A percentile compares a stretch with the other conserved stretches of the same genome.
phyloP scores from a whole-genome alignment of 495 filamentous ascomycete genomes.

The Filosporella fistucella region DNA sequence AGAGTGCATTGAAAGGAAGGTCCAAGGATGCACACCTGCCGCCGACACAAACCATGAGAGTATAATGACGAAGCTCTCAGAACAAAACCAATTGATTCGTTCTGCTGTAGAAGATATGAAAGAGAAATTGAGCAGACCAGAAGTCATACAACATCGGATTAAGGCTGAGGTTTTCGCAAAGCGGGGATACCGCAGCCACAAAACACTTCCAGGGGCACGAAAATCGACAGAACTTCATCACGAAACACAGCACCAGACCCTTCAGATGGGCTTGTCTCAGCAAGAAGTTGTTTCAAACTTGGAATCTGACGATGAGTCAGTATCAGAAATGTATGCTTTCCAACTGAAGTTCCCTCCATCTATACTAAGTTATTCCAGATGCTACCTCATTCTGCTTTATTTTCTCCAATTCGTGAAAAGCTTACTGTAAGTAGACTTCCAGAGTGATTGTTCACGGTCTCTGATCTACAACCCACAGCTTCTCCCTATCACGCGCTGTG shows the following conservation, averaged over 20 bases:
- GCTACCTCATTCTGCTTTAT: conserved; percentile 5
- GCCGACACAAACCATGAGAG: neutral
- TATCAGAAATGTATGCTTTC: neutral
- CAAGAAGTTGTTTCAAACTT: neutral
- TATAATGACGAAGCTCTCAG: neutral
- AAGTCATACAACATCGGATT: neutral
- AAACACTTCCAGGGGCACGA: no score
- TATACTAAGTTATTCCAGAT: neutral
- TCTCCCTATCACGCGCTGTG: conserved; percentile 1
- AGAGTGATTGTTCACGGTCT: neutral
- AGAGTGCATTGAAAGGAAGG: neutral
- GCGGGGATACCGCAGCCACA: no score
- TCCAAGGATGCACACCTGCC: neutral
- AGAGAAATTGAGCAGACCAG: neutral
- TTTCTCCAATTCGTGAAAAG: conserved; percentile 2
- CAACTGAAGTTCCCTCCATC: neutral
- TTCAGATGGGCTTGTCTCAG: neutral
- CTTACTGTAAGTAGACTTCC: conserved; percentile 4
- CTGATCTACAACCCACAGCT: neutral
- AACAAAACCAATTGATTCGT: neutral
- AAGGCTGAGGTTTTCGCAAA: neutral
- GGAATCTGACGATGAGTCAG: neutral
- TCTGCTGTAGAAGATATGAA: neutral
- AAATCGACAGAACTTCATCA: no score
- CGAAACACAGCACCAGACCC: no score